Base-by-base conservation (phyloP, 495 filamentous ascomycete genomes). In the Xylaria venustula region DNA sequence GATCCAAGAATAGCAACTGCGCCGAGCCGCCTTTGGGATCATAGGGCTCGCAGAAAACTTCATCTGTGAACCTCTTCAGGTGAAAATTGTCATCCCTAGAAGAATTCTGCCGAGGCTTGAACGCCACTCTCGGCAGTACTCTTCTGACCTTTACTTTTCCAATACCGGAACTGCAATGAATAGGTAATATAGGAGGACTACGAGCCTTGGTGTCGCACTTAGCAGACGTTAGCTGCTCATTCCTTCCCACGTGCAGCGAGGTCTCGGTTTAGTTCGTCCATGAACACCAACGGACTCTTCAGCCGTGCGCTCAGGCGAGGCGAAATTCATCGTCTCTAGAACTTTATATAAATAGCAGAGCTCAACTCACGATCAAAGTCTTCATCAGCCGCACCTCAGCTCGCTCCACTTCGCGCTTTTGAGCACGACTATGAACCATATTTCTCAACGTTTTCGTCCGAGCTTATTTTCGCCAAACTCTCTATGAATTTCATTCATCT, bases 1-100 rank as follows among this genome's bases (percentile, higher is more conserved):
- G 53, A 55, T 55, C 53, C 53, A 55, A 55, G 40, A 55, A 55
- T 55, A 55, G 53, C 51, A 41, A 11, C 5, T 42, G 9, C 23
- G 2, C 51, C 23, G 50, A 15, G 15, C 51, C 19, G 5, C 40
- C 25, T 44, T 42, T 28, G 19, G 2, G 20, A 45, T 11, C 23
- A 55, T 15, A 15, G 12, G 36, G 15, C 3, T 44, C 15, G 7
- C 3, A 55, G 14, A 55, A 34, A 20, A 15, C 26, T 20, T 37
- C 23, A 42, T 19, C n/a, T 12, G 1, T 3, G 25, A n/a, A 54
- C 23, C 30, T 55, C 17, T 6, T 8, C 40, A 22, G 20, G 40
- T 14, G 5, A 52, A 34, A 37, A 52, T 23, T n/a, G n/a, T n/a
- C n/a, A n/a, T n/a, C n/a, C n/a, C n/a, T n/a, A n/a, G n/a, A n/a